Percentiles rank a stretch among this genome's conserved stretches.
Conservation (phyloP, 352 stramenopile species). For the Globisporangium splendens region DNA sequence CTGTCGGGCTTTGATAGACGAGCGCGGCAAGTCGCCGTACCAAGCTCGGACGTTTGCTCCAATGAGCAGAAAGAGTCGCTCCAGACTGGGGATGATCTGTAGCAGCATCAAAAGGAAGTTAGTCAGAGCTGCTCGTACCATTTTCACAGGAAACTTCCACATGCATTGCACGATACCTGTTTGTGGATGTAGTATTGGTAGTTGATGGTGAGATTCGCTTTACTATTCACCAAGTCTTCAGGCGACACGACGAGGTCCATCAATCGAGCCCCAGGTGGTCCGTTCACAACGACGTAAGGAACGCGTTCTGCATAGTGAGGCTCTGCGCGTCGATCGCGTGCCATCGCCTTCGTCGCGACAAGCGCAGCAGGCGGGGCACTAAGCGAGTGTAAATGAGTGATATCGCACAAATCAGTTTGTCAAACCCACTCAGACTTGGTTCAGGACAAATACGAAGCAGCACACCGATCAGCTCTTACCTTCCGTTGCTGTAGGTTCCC, state of each 20-base stretch:
- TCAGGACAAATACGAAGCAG: not conserved
- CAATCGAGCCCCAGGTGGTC: conserved; percentile 74
- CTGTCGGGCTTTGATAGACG: conserved; percentile 50
- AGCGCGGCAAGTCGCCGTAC: conserved; percentile 61
- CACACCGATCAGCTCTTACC: conserved; percentile 20
- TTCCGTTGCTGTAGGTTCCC: conserved; percentile 70
- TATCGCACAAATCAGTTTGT: no score
- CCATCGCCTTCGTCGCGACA: conserved; percentile 77
- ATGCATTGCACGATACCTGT: conserved; percentile 30
- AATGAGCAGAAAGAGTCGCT: conserved; percentile 78
- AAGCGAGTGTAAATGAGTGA: no score
- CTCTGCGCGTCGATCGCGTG: conserved; percentile 68
- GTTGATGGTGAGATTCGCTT: conserved; percentile 67
- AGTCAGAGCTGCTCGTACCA: no score
- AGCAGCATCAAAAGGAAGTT: not conserved
- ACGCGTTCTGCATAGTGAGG: conserved; percentile 85
- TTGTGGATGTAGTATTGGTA: conserved; percentile 94
- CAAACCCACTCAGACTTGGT: no score
- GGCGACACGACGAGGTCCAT: conserved; percentile 90
- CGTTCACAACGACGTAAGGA: conserved; percentile 90
- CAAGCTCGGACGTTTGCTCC: conserved; percentile 75
- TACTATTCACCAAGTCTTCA: conserved; percentile 48
- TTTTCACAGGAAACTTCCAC: no score
- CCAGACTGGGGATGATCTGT: conserved; percentile 80
- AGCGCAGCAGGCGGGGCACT: conserved; percentile 75